Conservation (phyloP, 352 stramenopile genomes). For the Phytophthora aleatoria region DNA sequence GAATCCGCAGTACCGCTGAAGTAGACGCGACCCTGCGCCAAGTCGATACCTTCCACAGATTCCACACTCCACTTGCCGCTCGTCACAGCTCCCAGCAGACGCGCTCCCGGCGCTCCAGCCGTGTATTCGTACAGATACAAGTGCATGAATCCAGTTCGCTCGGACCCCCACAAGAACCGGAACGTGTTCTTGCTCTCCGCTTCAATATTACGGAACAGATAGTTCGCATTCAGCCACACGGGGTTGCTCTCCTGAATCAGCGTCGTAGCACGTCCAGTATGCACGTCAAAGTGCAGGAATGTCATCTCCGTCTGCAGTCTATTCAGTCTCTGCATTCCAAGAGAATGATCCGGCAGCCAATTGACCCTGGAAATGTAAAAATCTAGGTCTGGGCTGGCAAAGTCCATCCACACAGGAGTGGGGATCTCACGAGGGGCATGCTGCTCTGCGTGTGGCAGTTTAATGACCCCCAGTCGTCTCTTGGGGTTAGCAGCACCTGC, state of each 20-base stretch:
- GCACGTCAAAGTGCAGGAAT: slow-evolving; percentile 84
- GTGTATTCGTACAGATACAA: slow-evolving; percentile 96
- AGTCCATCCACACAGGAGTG: slow-evolving; percentile 80
- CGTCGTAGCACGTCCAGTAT: slow-evolving; percentile 62
- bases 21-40: slow-evolving; percentile 86
- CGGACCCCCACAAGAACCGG: slow-evolving; percentile 95
- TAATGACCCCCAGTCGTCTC: slow-evolving; percentile 82
- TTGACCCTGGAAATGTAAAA: slow-evolving; percentile 94
- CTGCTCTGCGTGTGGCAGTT: slow-evolving; percentile 26
- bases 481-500: slow-evolving; percentile 92
- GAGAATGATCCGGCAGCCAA: slow-evolving; percentile 94
- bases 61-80: slow-evolving; percentile 77
- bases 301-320: slow-evolving; percentile 73
- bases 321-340: slow-evolving; percentile 91
- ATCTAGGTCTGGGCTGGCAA: slow-evolving; percentile 55
- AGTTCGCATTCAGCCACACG: slow-evolving; percentile 96
- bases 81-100: slow-evolving; percentile 67
- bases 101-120: slow-evolving; percentile 35
- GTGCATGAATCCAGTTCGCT: slow-evolving; percentile 94
- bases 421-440: slow-evolving; percentile 22
- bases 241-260: slow-evolving; percentile 91
- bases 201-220: slow-evolving; percentile 92
- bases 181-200: slow-evolving; percentile 82
- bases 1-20: slow-evolving; percentile 88
- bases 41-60: slow-evolving; percentile 82